Conservation (phyloP, 495 filamentous ascomycete genomes). For the Tetracladium marchalianum region DNA sequence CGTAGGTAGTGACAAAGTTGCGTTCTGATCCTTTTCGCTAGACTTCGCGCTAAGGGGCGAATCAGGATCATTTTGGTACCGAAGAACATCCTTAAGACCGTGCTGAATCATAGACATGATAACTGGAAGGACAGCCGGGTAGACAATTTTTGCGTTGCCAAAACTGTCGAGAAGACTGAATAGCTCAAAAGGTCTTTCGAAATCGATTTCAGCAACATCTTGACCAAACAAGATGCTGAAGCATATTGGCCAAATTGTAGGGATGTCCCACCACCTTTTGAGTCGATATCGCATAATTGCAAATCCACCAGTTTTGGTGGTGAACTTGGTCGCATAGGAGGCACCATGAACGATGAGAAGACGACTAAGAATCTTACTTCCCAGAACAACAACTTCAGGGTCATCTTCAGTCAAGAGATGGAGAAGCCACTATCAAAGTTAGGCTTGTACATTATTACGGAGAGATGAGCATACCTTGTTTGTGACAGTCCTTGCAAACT, state of each 20-base stretch:
- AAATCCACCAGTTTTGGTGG: conserved; percentile 77
- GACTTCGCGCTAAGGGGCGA: conserved; percentile 28
- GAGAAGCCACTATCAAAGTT: conserved; percentile 70
- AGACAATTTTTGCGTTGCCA: conserved; percentile 51
- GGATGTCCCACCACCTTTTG: conserved; percentile 81
- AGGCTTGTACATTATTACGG: conserved; percentile 21
- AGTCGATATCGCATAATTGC: conserved; percentile 70
- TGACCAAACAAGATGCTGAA: conserved; percentile 82
- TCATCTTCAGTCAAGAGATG: conserved; percentile 87
- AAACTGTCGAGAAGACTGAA: conserved; percentile 67
- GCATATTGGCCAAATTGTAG: conserved; percentile 77
- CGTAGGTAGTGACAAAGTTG: conserved; percentile 7
- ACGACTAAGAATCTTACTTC: conserved; percentile 79
- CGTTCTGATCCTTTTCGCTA: conserved; percentile 1
- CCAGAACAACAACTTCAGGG: conserved; percentile 68
- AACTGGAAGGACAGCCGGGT: conserved; percentile 70
- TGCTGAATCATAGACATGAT: conserved; percentile 83
- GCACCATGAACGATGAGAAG: conserved; percentile 71
- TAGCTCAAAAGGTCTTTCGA: conserved; percentile 62
- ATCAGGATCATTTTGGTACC: conserved; percentile 47
- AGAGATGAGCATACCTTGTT: conserved; percentile 62
- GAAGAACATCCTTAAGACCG: conserved; percentile 59
- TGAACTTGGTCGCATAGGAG: conserved; percentile 74
- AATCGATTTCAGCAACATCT: conserved; percentile 66
- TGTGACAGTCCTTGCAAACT: conserved; percentile 90